Percentiles rank a stretch among this genome's conserved stretches.
Evolutionary conservation across 73 alveolate genomes (phyloP).

Genomic region (Paramecium pentaurelia): DNA sequence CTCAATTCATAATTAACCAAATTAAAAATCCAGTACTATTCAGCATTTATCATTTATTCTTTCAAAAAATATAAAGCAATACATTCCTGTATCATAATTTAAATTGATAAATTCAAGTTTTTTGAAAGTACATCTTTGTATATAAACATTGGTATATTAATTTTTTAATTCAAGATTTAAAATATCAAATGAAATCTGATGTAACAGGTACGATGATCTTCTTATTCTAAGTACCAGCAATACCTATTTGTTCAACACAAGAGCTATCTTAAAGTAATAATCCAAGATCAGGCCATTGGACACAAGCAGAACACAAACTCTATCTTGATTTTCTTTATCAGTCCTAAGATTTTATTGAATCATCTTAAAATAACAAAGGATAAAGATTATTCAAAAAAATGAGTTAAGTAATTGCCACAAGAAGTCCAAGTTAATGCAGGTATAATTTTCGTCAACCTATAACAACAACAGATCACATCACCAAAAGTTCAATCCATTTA

Average conservation of each 20-base stretch:
- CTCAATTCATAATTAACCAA: background rate
- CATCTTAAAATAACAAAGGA: constrained; percentile 41
- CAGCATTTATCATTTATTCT: background rate
- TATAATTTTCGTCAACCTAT: background rate
- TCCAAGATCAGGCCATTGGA: constrained; percentile 42
- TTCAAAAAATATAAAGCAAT: background rate
- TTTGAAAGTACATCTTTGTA: background rate
- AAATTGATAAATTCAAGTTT: background rate
- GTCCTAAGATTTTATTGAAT: constrained; percentile 32
- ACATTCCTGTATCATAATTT: background rate
- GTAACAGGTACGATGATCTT: background rate
- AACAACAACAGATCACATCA: constrained; percentile 31
- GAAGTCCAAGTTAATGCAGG: constrained; percentile 50
- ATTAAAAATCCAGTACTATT: background rate
- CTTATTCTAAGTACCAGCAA: background rate
- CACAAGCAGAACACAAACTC: constrained; percentile 5
- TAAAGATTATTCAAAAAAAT: constrained; percentile 46
- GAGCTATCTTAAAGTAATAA: background rate
- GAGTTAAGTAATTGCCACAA: constrained; percentile 26
- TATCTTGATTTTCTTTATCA: constrained; percentile 13
- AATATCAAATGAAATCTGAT: constrained; percentile 7
- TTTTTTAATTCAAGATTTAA: constrained; percentile 16
- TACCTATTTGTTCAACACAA: background rate
- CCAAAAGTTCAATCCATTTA: constrained; percentile 36
- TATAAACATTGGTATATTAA: background rate